Conservation (phyloP, 2,329 filamentous ascomycete genomes). For the Colletotrichum brevisporum region DNA sequence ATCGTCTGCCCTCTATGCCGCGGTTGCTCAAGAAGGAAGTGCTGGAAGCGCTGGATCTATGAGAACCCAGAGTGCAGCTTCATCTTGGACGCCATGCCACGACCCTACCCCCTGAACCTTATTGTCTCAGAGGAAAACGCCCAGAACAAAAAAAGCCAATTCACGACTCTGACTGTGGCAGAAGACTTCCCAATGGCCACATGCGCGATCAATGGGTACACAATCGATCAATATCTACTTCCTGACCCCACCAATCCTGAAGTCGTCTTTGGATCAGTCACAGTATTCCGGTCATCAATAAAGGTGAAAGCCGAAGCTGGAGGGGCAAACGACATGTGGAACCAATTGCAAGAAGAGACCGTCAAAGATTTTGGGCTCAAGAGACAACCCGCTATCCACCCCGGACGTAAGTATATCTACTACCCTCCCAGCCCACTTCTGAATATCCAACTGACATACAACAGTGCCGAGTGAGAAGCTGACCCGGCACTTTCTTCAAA, state of each 20-base stretch:
- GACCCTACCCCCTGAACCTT: conserved; percentile 39
- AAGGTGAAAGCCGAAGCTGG: conserved; percentile 62
- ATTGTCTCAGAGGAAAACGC: conserved; percentile 42
- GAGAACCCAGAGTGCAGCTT: conserved; percentile 65
- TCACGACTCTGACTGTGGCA: conserved; percentile 1
- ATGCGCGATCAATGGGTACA: conserved; percentile 18
- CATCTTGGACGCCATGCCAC: conserved; percentile 50
- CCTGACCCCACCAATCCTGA: conserved; percentile 55
- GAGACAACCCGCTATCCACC: conserved; percentile 54
- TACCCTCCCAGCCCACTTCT: conserved; percentile 22
- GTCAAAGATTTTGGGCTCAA: conserved; percentile 58
- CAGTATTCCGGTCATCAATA: conserved; percentile 70
- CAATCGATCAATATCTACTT: conserved; percentile 52
- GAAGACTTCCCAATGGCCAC: conserved; percentile 40
- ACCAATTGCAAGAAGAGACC: conserved; percentile 56
- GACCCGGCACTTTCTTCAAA: conserved; percentile 67
- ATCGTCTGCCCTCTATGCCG: conserved; percentile 77
- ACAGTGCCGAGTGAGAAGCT: conserved; percentile 57
- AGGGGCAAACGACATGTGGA: conserved; percentile 75
- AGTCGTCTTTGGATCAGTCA: conserved; percentile 63
- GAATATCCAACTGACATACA: conserved; percentile 43
- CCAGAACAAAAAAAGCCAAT: not conserved
- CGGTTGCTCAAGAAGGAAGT: conserved; percentile 71
- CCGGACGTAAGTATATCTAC: conserved; percentile 48
- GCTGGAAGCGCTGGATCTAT: conserved; percentile 76